Base-by-base conservation (phyloP, 768 basidiomycete species). In the Trametes villosa region DNA sequence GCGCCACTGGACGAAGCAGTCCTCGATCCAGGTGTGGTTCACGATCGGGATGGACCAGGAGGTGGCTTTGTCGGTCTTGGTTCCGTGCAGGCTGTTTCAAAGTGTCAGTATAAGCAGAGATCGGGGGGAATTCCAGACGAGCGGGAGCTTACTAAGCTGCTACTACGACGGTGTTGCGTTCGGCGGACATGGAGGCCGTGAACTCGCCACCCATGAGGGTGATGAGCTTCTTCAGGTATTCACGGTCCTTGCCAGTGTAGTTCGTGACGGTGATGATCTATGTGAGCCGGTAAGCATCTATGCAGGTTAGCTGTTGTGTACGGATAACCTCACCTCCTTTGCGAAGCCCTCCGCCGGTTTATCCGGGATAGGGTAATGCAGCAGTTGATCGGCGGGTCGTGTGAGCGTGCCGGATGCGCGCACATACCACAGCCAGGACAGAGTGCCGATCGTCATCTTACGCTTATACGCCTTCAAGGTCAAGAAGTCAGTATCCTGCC, bases 11-110 rank as follows among this genome's bases (percentile, higher is more conserved):
- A 86, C 74, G 68, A 95, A 91, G 70, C 92, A 96, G 62, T 95
- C 92, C 69, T 97, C 95, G 3, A 97, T 79, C 93, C 94, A 97
- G 0, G 82, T 81, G 66, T 98, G 95, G 66, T 94, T 96, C 12
- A 96, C 89, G 58, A 95, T 79, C 0, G 93, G 88, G 62, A 96
- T 89, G 0, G 83, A 84, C 95, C 95, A 96, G 0, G 84, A 77
- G 9, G 79, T 77, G 0, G 94, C 92, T 67, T 90, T 91, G 8
- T 76, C 75, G 0, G 89, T 86, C 75, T 97, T 97, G 1, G 63
- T 72, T 5, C 69, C 69, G 0, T 56, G 53, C 12, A 69, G 56
- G 36, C 73, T 71, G 61, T 34, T 24, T 15, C 20, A 18, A 27
- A 1, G 22, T 4, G 33, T 67, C 20, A 66, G 34, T 15, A 30